Percentiles rank a stretch among this genome's conserved stretches.
phyloP scores from a whole-genome alignment of 768 basidiomycete genomes.

The Rhodotorula toruloides region DNA sequence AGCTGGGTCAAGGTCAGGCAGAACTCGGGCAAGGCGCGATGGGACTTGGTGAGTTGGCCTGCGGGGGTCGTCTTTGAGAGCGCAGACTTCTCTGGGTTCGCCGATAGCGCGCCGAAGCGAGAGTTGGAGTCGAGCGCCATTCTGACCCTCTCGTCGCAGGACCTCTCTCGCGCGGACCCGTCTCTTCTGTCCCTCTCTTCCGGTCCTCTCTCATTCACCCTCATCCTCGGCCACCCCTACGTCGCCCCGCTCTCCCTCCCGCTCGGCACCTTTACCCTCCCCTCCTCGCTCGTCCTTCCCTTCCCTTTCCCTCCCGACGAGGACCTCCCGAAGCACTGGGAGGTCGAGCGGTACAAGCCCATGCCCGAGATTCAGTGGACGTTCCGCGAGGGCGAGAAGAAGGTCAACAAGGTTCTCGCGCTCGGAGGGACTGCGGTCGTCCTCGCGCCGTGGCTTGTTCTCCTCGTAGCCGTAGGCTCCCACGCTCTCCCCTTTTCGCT shows the following conservation, averaged over 20 bases:
- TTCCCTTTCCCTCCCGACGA: conserved; percentile 26
- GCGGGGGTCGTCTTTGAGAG: no score
- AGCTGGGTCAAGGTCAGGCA: conserved; percentile 17
- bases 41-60: conserved; percentile 24
- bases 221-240: conserved; percentile 23
- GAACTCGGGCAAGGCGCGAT: conserved; percentile 21
- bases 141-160: conserved; percentile 3
- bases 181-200: conserved; percentile 29
- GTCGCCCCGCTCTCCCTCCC: conserved; percentile 13
- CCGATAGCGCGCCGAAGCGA: no score
- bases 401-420: conserved; percentile 7
- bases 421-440: conserved; percentile 29
- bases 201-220: conserved; percentile 25
- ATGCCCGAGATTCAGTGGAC: conserved; percentile 34
- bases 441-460: conserved; percentile 31
- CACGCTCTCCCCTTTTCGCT: no score
- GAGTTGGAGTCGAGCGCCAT: background rate
- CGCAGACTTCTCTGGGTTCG: no score
- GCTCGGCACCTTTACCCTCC: conserved; percentile 25
- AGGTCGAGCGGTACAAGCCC: conserved; percentile 26
- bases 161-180: conserved; percentile 29
- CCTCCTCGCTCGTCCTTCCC: conserved; percentile 17
- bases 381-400: conserved; percentile 23
- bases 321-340: conserved; percentile 34
- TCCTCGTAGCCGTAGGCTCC: conserved; percentile 23